These are phyloP conservation scores for Sarcomyxa edulis DNA, from an alignment of 768 basidiomycete species.

Conservation along the genomic window DNA sequence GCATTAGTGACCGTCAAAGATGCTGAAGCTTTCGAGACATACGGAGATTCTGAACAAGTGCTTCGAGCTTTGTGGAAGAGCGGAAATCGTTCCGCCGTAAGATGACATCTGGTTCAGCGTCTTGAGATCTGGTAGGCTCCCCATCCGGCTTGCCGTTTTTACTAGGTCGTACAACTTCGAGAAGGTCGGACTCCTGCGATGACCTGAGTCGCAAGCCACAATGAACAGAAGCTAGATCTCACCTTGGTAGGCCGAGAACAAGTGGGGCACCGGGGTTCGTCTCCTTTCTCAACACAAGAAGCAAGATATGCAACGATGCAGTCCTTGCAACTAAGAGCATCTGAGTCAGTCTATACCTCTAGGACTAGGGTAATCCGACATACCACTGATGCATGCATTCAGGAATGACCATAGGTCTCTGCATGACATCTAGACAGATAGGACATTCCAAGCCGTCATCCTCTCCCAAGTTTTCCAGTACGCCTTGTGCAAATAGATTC, in stretches of 20 bases:
- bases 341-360: too few relatives aligned
- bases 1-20: not conserved
- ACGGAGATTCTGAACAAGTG: conserved; percentile 72
- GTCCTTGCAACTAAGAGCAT: conserved; percentile 72
- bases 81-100: conserved; percentile 80
- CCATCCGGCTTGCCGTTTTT: conserved; percentile 12
- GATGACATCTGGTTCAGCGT: conserved; percentile 38
- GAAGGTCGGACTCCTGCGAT: conserved; percentile 49
- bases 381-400: conserved; percentile 76
- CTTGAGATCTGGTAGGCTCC: conserved; percentile 24
- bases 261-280: conserved; percentile 73
- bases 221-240: not conserved
- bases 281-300: conserved; percentile 61
- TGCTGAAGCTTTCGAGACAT: conserved; percentile 15
- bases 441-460: conserved; percentile 61
- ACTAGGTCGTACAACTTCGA: conserved; percentile 52
- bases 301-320: conserved; percentile 77
- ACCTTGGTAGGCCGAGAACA: conserved; percentile 68
- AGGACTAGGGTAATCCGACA: conserved; percentile 16
- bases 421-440: conserved; percentile 77
- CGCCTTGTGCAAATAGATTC: conserved; percentile 54
- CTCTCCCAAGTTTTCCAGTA: conserved; percentile 60
- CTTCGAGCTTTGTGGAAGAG: conserved; percentile 88
- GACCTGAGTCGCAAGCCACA: not conserved
- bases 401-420: conserved; percentile 64